phyloP scores from a whole-genome alignment of 208 protist genomes.

The Acanthamoeba castellanii region DNA sequence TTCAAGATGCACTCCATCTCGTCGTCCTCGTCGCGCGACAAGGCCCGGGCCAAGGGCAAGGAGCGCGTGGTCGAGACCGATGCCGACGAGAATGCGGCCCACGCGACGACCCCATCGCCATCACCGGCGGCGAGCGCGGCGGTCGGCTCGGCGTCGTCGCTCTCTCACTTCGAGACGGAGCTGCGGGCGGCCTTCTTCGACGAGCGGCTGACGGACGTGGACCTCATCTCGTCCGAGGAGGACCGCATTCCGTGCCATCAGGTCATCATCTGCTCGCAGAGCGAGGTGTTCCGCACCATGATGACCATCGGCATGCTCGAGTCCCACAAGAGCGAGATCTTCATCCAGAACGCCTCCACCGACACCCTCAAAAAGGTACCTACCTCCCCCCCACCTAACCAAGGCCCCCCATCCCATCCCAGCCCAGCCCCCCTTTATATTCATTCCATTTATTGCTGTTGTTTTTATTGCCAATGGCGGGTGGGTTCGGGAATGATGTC shows the following conservation, averaged over 20 bases:
- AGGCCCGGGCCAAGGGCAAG: not conserved
- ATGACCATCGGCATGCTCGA: conserved; percentile 51
- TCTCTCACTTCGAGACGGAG: not conserved
- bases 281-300: conserved; percentile 7
- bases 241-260: conserved; percentile 14
- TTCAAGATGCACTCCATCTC: not conserved
- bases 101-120: no score
- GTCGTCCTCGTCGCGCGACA: not conserved
- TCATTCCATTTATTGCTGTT: not conserved
- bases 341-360: conserved; percentile 4
- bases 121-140: not conserved
- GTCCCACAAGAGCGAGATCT: conserved; percentile 3
- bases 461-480: not conserved
- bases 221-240: not conserved
- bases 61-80: no score
- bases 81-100: not conserved
- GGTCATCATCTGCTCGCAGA: conserved; percentile 14
- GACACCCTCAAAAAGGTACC: not conserved
- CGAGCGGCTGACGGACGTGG: conserved; percentile 17
- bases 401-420: no score
- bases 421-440: not conserved
- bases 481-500: not conserved
- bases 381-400: no score
- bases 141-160: not conserved
- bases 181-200: not conserved